A percentile compares a stretch with the other conserved stretches of the same genome.
Evolutionary conservation across 2,329 filamentous ascomycete genomes (phyloP).

Genomic region (Neonectria punicea): DNA sequence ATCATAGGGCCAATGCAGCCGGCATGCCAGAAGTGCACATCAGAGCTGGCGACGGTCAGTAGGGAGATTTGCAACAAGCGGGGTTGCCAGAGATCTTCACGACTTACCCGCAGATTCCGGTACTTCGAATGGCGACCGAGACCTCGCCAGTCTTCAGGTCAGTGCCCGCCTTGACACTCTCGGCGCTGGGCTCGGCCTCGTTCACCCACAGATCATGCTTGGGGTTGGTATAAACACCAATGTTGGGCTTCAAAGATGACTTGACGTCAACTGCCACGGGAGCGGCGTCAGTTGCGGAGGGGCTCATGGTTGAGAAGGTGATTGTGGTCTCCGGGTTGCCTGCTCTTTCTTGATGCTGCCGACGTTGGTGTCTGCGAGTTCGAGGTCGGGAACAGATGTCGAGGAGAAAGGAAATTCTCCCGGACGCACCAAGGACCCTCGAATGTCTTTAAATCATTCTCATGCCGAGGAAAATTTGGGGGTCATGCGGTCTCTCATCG

Average conservation of each 20-base stretch:
- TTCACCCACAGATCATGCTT: slow-evolving; percentile 91
- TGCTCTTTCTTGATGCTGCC: slow-evolving; percentile 24
- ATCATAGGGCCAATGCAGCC: slow-evolving; percentile 98
- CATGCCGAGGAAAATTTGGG: slow-evolving; percentile 39
- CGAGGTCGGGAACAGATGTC: slow-evolving; percentile 23
- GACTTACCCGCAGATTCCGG: slow-evolving; percentile 90
- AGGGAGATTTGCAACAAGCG: slow-evolving; percentile 14
- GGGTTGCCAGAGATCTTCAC: neutral
- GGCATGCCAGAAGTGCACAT: slow-evolving; percentile 97
- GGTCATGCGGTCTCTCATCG: slow-evolving; percentile 44
- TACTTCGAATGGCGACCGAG: slow-evolving; percentile 89
- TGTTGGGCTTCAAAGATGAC: slow-evolving; percentile 76
- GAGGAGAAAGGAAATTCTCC: slow-evolving; percentile 26
- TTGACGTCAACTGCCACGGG: slow-evolving; percentile 37
- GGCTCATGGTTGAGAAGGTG: slow-evolving; percentile 45
- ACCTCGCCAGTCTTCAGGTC: slow-evolving; percentile 84
- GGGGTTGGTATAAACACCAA: slow-evolving; percentile 96
- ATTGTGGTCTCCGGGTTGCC: slow-evolving; percentile 23
- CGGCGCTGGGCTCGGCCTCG: slow-evolving; percentile 78
- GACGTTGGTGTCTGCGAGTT: slow-evolving; percentile 20
- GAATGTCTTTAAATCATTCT: slow-evolving; percentile 38
- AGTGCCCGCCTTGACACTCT: slow-evolving; percentile 75
- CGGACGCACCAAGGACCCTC: slow-evolving; percentile 29
- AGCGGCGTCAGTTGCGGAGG: slow-evolving; percentile 47
- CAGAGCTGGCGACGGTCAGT: slow-evolving; percentile 67